Evolutionary conservation across 2,329 filamentous ascomycete genomes (phyloP).

Genomic region (Aspergillus sclerotialis): DNA sequence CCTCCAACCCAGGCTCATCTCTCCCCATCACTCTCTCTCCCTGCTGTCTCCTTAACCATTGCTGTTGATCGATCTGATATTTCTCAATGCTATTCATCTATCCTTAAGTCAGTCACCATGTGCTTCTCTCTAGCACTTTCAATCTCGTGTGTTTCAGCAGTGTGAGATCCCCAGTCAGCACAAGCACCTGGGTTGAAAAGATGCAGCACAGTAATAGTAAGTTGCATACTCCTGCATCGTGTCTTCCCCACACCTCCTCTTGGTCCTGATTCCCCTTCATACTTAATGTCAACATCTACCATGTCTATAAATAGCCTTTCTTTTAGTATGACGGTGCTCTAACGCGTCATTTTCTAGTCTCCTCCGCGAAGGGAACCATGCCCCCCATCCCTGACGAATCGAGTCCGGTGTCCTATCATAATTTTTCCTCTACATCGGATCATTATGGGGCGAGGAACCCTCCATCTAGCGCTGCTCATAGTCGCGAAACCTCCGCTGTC

Average conservation of each 20-base stretch:
- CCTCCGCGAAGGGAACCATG: slow-evolving; percentile 31
- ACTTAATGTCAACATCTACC: too few relatives aligned
- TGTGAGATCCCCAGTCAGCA: too few relatives aligned
- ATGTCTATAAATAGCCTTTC: too few relatives aligned
- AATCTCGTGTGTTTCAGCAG: too few relatives aligned
- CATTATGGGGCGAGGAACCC: slow-evolving; percentile 30
- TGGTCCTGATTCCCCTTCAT: background rate
- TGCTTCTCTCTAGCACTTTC: slow-evolving; percentile 9
- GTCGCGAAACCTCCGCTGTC: slow-evolving; percentile 37
- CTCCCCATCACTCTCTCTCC: background rate
- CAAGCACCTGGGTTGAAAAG: too few relatives aligned
- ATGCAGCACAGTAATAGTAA: slow-evolving; percentile 12
- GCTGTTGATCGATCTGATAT: background rate
- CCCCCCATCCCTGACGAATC: slow-evolving; percentile 36
- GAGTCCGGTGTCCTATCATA: slow-evolving; percentile 30
- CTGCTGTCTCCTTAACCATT: background rate
- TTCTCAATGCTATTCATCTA: background rate
- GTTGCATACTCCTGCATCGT: slow-evolving; percentile 7
- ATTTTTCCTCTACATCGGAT: slow-evolving; percentile 30
- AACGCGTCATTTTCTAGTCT: slow-evolving; percentile 31
- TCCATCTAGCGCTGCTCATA: slow-evolving; percentile 33
- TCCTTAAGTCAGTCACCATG: slow-evolving; percentile 17
- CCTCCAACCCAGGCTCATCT: too few relatives aligned
- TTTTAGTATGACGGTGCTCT: too few relatives aligned
- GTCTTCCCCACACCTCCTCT: background rate